phyloP scores from a whole-genome alignment of 495 filamentous ascomycete species.

The Talaromyces trachyspermus region DNA sequence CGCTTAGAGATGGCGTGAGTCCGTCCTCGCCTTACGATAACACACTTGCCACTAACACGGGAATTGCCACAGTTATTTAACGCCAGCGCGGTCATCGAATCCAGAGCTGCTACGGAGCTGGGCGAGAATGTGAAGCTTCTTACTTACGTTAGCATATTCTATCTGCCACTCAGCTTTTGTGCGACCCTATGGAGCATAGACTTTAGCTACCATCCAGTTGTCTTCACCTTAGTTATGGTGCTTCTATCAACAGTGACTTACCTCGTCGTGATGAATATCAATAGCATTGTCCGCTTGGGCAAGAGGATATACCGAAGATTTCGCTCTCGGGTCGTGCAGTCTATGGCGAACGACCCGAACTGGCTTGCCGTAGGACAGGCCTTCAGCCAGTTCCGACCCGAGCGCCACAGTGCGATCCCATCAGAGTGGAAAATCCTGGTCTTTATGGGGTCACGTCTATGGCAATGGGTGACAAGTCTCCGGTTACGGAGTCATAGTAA shows the following conservation, averaged over 20 bases:
- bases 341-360: not conserved
- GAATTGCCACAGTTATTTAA: constrained; percentile 23
- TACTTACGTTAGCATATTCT: constrained; percentile 42
- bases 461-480: not conserved
- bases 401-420: not conserved
- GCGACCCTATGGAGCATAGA: not conserved
- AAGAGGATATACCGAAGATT: not conserved
- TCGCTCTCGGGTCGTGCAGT: not conserved
- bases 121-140: constrained; percentile 42
- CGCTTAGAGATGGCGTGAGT: not conserved
- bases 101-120: constrained; percentile 18
- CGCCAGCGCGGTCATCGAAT: constrained; percentile 23
- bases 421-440: not conserved
- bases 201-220: not conserved
- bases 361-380: not conserved
- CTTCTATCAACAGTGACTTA: not conserved
- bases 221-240: not conserved
- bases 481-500: too few relatives aligned
- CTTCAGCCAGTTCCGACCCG: not conserved
- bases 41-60: too few relatives aligned
- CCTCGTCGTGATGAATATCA: not conserved
- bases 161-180: constrained; percentile 36
- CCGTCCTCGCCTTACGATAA: too few relatives aligned
- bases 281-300: not conserved
- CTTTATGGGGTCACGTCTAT: not conserved